Conservation (phyloP, 371 early-diverging fungal species). For the Mortierella sp. region DNA sequence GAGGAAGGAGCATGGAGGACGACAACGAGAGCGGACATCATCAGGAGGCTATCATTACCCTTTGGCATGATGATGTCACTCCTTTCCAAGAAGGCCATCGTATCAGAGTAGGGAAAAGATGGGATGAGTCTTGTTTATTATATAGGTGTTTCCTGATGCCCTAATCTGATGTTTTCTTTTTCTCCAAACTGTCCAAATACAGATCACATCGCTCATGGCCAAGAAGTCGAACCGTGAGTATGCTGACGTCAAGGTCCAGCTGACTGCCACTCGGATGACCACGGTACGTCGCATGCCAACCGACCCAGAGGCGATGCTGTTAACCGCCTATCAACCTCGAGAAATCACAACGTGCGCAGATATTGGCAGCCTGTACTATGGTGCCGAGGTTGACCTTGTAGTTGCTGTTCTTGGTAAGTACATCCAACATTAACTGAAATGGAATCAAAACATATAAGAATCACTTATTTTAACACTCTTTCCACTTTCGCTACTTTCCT, state of each 20-base stretch:
- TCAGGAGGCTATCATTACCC: slow-evolving; percentile 58
- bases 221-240: slow-evolving; percentile 54
- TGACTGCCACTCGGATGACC: slow-evolving; percentile 59
- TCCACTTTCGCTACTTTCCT: not conserved
- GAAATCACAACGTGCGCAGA: slow-evolving; percentile 54
- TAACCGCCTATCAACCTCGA: slow-evolving; percentile 62
- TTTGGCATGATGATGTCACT: slow-evolving; percentile 63
- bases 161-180: too few species aligned
- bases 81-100: slow-evolving; percentile 65
- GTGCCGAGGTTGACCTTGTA: slow-evolving; percentile 68
- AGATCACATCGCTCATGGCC: slow-evolving; percentile 58
- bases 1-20: slow-evolving; percentile 62
- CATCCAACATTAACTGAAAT: not conserved
- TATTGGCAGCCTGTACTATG: slow-evolving; percentile 35
- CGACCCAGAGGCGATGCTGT: slow-evolving; percentile 19
- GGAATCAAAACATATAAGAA: not conserved
- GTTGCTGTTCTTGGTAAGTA: slow-evolving; percentile 66
- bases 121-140: slow-evolving; percentile 6
- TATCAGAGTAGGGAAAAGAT: slow-evolving; percentile 54
- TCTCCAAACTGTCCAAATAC: too few species aligned
- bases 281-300: slow-evolving; percentile 57
- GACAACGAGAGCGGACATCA: slow-evolving; percentile 10
- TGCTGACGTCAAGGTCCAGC: slow-evolving; percentile 40
- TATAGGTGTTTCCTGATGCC: too few species aligned
- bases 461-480: not conserved